Evolutionary conservation across 352 stramenopile genomes (phyloP), one percentile per base, ranked within the genome.

Genomic region (Phytopythium montanum): DNA sequence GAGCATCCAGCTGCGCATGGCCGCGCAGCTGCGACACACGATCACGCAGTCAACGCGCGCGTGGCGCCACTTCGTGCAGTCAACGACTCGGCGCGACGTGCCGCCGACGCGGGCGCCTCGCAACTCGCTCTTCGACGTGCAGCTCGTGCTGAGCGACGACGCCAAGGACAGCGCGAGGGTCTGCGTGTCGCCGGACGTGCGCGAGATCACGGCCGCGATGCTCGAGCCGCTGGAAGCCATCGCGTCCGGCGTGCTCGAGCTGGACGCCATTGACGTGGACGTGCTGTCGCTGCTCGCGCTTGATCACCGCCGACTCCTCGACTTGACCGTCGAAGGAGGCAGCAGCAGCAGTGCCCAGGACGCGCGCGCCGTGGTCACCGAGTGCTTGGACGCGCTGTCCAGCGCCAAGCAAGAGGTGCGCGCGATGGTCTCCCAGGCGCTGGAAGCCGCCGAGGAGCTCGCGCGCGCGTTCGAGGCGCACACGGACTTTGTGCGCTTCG

Each of bases 221-320:
- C 55, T 96, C 23, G 81, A 86, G 50, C 75, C 85, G 8, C 72
- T 97, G 10, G 87, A 97, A 52, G 75, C 82, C 9, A 82, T 97
- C 29, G 73, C 90, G 10, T 53, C 71, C 3, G 79, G 81, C 18
- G 72, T 97, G 0, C 76, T 93, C 45, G 82, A 92, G 52, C 77
- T 97, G 9, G 83, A 92, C 52, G 70, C 78, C 18, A 79, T 98
- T 26, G 92, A 98, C 65, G 81, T 75, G 55, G 93, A 98, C 48
- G 81, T 98, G 26, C 89, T 98, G 80, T 95, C 83, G 8, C 68
- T 98, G 18, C 69, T 98, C 12, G 72, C 79, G 7, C 77, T 98
- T 3, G 79, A 88, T 4, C 70, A 72, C 16, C 60, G 64, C 0
- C 80, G 75, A 5, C 49, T 95, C 5, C 67, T 95, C 0, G 72